Evolutionary conservation across 2,329 filamentous ascomycete genomes (phyloP), one percentile per base, ranked within the genome.

Genomic region (Alternaria incomplexa): DNA sequence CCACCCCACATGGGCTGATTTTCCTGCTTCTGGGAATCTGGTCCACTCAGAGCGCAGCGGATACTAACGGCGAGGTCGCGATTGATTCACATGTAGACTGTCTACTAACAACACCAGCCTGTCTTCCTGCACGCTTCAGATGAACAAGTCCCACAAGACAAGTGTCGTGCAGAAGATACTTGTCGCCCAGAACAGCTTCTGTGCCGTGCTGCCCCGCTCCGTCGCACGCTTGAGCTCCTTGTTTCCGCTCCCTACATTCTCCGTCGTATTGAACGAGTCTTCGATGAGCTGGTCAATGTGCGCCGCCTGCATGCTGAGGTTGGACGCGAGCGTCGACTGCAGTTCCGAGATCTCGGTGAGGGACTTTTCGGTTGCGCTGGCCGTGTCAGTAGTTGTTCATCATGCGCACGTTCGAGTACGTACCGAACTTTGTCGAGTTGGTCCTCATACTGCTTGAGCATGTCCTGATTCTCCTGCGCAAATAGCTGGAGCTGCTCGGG

Each of bases 371-470:
- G 93, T 93, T 25, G 91, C 91, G 74, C 93, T 97, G 74, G 28
- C 56, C 8, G 20, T 26, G 58, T 79, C 60, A 77, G 75, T 54
- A 25, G 28, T 13, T 17, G 22, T 13, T 52, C 28, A 10, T 11
- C 26, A 30, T 22, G 17, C 12, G 22, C 22, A 44, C 22, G 28
- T 20, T 15, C 6, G 12, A 15, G 15, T 32, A 86, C 91, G 58
- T 87, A 96, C 92, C 91, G 92, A 69, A 98, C 93, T 86, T 98
- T 96, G 79, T 94, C 91, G 77, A 98, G 83, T n/a, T 92, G 93
- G 81, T 91, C 93, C 80, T 97, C 93, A 80, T 96, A 97, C 80
- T 97, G 92, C 79, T 91, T 92, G 71, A 98, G 85, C 90, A 99
- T 93, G 67, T 93, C 90, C 79, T 93, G 90, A 77, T 98, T 97